A percentile compares a stretch with the other conserved stretches of the same genome.
Evolutionary conservation across 306 rosid genomes (phyloP).

Genomic region (Hippophae rhamnoides): DNA sequence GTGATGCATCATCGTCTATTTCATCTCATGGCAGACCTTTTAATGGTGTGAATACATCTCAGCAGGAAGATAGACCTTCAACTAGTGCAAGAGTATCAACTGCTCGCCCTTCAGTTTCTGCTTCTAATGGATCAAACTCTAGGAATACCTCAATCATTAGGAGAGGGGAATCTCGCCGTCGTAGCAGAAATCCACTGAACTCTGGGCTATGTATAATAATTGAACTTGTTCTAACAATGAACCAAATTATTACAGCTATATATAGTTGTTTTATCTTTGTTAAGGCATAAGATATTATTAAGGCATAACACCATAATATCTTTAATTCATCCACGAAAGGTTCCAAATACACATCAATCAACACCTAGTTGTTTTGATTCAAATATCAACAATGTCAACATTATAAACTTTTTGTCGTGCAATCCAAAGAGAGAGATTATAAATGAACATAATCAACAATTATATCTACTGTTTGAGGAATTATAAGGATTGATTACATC

Average conservation of each 20-base stretch:
- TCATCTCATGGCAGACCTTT: slow-evolving; percentile 37
- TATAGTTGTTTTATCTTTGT: slow-evolving; percentile 64
- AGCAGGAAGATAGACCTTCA: slow-evolving; percentile 44
- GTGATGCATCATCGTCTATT: slow-evolving; percentile 36
- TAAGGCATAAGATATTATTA: slow-evolving; percentile 68
- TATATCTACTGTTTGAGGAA: too few species aligned
- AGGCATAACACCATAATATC: too few species aligned
- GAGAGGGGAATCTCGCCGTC: slow-evolving; percentile 62
- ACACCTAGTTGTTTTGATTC: too few species aligned
- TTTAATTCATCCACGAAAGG: too few species aligned
- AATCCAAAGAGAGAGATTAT: too few species aligned
- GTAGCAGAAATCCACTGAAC: slow-evolving; percentile 67
- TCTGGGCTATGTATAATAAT: slow-evolving; percentile 87
- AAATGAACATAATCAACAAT: too few species aligned
- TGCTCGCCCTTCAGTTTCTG: slow-evolving; percentile 32
- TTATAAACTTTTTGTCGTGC: too few species aligned
- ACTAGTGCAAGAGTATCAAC: slow-evolving; percentile 24
- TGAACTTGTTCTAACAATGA: slow-evolving; percentile 63
- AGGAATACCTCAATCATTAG: slow-evolving; percentile 53
- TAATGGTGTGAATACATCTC: slow-evolving; percentile 29
- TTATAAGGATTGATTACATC: too few species aligned
- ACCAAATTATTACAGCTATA: slow-evolving; percentile 74
- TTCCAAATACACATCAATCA: too few species aligned
- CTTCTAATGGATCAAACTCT: slow-evolving; percentile 42
- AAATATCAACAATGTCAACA: too few species aligned